A percentile compares a stretch with the other conserved stretches of the same genome.
phyloP scores from a whole-genome alignment of 495 filamentous ascomycete genomes.

The Aspergillus nidulans region DNA sequence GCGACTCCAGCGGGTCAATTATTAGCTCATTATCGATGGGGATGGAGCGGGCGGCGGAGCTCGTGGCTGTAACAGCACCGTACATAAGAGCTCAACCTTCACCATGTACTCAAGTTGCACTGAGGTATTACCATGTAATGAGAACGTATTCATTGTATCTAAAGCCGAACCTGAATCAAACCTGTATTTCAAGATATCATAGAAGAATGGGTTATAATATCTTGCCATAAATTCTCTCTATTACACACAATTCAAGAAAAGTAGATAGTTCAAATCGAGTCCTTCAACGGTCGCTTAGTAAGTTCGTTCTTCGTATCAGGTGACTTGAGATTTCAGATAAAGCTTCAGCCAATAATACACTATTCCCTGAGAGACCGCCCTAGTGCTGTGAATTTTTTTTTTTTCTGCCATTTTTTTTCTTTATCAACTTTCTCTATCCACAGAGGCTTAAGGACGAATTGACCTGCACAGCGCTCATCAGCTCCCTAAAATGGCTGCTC shows the following conservation, averaged over 20 bases:
- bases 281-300: too few species aligned
- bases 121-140: slow-evolving; percentile 3
- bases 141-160: background rate
- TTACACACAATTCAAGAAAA: too few species aligned
- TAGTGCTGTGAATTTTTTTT: slow-evolving; percentile 20
- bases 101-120: background rate
- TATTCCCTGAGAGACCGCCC: slow-evolving; percentile 19
- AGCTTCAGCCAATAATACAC: slow-evolving; percentile 20
- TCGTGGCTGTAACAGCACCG: slow-evolving; percentile 20
- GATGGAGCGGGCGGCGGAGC: slow-evolving; percentile 24
- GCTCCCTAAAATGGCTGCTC: slow-evolving; percentile 28
- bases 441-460: background rate
- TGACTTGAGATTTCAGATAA: background rate
- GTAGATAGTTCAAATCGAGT: too few species aligned
- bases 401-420: slow-evolving; percentile 29
- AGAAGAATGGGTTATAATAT: too few species aligned
- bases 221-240: too few species aligned
- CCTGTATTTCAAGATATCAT: too few species aligned
- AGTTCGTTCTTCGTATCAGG: background rate
- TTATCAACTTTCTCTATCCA: slow-evolving; percentile 8
- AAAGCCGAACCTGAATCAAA: too few species aligned
- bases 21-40: slow-evolving; percentile 12
- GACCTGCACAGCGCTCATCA: background rate
- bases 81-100: slow-evolving; percentile 7
- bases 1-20: background rate